These are phyloP conservation scores for Aspergillus tamarii DNA, from an alignment of 2,329 filamentous ascomycete genomes.

Conservation along the genomic window DNA sequence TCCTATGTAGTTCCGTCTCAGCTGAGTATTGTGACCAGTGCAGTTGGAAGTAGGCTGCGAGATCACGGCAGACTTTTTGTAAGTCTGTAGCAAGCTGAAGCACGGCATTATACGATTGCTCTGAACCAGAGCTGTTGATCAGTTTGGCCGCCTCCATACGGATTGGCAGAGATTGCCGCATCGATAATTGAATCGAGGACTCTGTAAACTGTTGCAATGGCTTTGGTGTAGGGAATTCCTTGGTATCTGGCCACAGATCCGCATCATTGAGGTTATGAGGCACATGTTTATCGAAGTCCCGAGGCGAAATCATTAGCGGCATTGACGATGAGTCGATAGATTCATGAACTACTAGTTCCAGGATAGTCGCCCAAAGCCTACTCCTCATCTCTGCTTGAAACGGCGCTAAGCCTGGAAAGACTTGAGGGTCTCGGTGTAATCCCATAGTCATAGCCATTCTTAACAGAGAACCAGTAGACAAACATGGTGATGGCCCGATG, in stretches of 20 bases:
- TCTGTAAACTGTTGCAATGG: slow-evolving; percentile 21
- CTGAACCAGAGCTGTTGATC: slow-evolving; percentile 3
- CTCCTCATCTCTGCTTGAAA: slow-evolving; percentile 19
- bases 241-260: slow-evolving; percentile 26
- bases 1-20: slow-evolving; percentile 6
- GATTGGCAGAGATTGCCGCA: slow-evolving; percentile 13
- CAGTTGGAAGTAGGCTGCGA: slow-evolving; percentile 10
- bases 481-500: slow-evolving; percentile 25
- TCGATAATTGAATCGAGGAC: slow-evolving; percentile 27
- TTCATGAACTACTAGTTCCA: slow-evolving; percentile 20
- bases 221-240: slow-evolving; percentile 12
- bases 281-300: slow-evolving; percentile 9
- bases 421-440: slow-evolving; percentile 31
- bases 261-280: slow-evolving; percentile 32
- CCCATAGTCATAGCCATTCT: slow-evolving; percentile 33
- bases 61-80: slow-evolving; percentile 13
- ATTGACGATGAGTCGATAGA: slow-evolving; percentile 18
- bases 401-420: slow-evolving; percentile 23
- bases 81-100: slow-evolving; percentile 20
- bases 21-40: not conserved
- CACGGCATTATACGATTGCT: slow-evolving; percentile 21
- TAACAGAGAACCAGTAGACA: slow-evolving; percentile 29
- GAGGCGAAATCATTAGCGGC: slow-evolving; percentile 9
- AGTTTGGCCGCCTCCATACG: slow-evolving; percentile 14
- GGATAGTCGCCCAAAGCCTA: slow-evolving; percentile 23